phyloP scores from a whole-genome alignment of 371 early-diverging fungal genomes.

The Mucor ambiguus region DNA sequence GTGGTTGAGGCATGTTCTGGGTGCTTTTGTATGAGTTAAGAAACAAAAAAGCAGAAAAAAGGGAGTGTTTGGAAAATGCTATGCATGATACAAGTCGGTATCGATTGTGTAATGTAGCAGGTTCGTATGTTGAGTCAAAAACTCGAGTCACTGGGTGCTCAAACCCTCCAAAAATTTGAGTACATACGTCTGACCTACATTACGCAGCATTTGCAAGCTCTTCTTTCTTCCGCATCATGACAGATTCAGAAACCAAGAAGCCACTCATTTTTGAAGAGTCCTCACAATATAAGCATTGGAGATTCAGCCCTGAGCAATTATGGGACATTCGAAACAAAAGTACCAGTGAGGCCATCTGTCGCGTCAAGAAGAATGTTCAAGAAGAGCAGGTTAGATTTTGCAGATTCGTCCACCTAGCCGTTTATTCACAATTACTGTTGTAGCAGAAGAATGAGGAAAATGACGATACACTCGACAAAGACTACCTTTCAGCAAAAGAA shows the following conservation, averaged over 20 bases:
- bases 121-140: background rate
- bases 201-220: background rate
- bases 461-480: conserved; percentile 17
- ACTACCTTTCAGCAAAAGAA: conserved; percentile 57
- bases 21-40: background rate
- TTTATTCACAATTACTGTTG: background rate
- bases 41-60: background rate
- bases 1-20: background rate
- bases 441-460: background rate
- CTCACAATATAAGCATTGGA: conserved; percentile 79
- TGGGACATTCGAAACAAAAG: conserved; percentile 62
- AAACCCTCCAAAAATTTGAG: background rate
- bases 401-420: too few species aligned
- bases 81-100: background rate
- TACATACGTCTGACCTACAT: background rate
- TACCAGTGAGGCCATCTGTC: conserved; percentile 59
- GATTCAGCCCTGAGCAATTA: conserved; percentile 62
- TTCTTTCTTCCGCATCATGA: background rate
- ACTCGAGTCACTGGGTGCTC: background rate
- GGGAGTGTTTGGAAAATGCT: background rate
- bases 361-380: conserved; percentile 53
- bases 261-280: conserved; percentile 49
- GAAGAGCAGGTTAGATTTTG: conserved; percentile 51
- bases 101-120: background rate
- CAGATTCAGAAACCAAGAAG: conserved; percentile 11